These are phyloP conservation scores for Flammula alnicola DNA, from an alignment of 1,284 basidiomycete species.

Conservation along the genomic window DNA sequence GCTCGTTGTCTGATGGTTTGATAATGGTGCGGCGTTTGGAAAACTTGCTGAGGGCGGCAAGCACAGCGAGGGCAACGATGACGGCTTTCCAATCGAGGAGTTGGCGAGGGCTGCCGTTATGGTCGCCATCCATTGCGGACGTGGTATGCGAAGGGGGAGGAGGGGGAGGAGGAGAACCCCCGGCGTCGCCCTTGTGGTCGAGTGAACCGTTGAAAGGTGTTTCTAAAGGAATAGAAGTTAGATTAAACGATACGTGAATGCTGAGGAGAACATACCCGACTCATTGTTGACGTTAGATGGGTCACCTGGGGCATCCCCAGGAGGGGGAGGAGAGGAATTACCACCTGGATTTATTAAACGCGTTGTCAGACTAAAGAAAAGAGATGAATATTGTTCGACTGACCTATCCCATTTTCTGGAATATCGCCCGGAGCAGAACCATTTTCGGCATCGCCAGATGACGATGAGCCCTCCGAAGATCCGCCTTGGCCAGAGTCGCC, in stretches of 20 bases:
- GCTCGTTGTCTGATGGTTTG: no score
- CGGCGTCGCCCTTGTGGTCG: not conserved
- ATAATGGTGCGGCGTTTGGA: no score
- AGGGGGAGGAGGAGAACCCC: not conserved
- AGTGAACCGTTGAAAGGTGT: not conserved
- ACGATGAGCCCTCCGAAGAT: not conserved
- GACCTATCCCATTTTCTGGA: not conserved
- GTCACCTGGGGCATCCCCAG: not conserved
- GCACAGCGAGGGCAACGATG: not conserved
- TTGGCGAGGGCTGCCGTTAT: not conserved
- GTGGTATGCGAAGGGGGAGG: not conserved
- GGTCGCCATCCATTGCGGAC: not conserved
- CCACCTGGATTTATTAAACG: not conserved
- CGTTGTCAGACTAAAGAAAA: not conserved
- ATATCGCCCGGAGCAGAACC: not conserved
- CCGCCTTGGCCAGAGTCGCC: not conserved
- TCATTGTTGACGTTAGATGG: not conserved
- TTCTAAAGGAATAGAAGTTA: not conserved
- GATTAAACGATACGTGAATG: not conserved
- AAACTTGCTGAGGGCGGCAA: not conserved
- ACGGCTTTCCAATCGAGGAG: not conserved
- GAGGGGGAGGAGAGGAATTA: not conserved
- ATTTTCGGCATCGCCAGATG: not conserved
- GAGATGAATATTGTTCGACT: not conserved
- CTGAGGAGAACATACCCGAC: not conserved